Evolutionary conservation across 2,329 filamentous ascomycete genomes (phyloP).

Genomic region (Pezicula neosporulosa): DNA sequence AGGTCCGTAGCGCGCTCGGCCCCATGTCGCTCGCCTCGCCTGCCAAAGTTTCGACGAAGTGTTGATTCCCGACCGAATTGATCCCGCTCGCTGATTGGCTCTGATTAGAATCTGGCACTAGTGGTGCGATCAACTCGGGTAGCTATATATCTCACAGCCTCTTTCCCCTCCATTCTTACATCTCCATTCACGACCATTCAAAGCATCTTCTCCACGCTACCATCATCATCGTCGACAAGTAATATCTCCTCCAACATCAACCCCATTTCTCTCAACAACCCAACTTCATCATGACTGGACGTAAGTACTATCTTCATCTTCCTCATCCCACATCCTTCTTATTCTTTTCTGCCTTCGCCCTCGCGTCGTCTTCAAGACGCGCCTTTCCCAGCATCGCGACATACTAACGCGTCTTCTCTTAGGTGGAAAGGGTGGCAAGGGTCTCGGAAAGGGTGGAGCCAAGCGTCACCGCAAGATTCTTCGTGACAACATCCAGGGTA

Average conservation of each 20-base stretch:
- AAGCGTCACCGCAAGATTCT: constrained; percentile 99
- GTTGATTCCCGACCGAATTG: background rate
- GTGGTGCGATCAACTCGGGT: background rate
- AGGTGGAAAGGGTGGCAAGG: constrained; percentile 97
- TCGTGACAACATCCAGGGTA: constrained; percentile 99
- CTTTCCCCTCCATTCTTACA: constrained; percentile 9
- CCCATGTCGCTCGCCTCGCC: background rate
- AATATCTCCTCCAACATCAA: constrained; percentile 4
- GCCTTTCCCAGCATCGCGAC: background rate
- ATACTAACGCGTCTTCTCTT: constrained; percentile 20
- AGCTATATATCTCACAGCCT: constrained; percentile 19
- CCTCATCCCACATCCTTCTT: background rate
- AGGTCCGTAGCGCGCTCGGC: background rate
- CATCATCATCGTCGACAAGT: background rate
- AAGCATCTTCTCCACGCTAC: constrained; percentile 8
- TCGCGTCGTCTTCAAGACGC: too few species aligned
- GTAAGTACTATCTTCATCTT: constrained; percentile 40
- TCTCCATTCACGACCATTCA: constrained; percentile 11
- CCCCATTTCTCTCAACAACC: constrained; percentile 4
- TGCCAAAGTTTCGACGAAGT: background rate
- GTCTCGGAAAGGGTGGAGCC: constrained; percentile 95
- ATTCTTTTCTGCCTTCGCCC: background rate
- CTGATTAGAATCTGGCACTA: background rate
- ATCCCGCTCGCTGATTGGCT: background rate
- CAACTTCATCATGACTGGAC: constrained; percentile 54